Evolutionary conservation across 2,329 filamentous ascomycete species (phyloP), one percentile per base, ranked within the genome.

Genomic region (Aspergillus sp.): DNA sequence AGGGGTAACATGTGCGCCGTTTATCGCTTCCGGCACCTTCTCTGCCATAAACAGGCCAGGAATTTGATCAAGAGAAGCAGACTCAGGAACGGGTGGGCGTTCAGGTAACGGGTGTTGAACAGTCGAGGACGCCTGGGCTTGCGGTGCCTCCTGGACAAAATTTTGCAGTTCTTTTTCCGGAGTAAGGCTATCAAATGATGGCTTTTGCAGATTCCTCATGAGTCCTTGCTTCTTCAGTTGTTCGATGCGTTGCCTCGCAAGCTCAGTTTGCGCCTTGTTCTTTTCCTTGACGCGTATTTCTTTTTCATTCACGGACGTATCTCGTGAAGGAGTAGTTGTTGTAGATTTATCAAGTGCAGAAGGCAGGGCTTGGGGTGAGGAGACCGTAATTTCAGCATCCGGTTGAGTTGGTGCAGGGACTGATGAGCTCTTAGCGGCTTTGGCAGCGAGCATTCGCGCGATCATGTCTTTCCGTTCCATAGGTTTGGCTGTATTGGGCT

Each of bases 241-340:
- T 59, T 91, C 90, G 68, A 96, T 87, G 64, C 91, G 91, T 69
- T 91, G 85, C 62, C 90, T 86, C 47, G 93, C 81, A 33, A 92
- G 76, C 58, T 90, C 90, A 59, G 90, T 96, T 63, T 91, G 83
- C 17, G 84, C 85, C 68, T 88, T 85, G 33, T 79, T 77, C 63
- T 78, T 84, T 66, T 76, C 73, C 42, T 77, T 77, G 5, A 71
- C 69, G 48, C 67, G 63, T 2, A 59, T 56, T 34, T 64, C 66
- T 39, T 67, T 72, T 37, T 67, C 63, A 49, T 68, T 70, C 39
- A 57, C 30, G 44, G 61, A 55, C 11, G 48, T 17, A 27, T 66
- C 60, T 41, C 45, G n/a, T 4, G 51, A 54, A n/a, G 57, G 27
- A 39, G 56, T 51, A 17, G 52, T 20, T 11, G 57, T 48, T 3